phyloP scores from a whole-genome alignment of 768 basidiomycete species.

The Agaricus subrufescens region DNA sequence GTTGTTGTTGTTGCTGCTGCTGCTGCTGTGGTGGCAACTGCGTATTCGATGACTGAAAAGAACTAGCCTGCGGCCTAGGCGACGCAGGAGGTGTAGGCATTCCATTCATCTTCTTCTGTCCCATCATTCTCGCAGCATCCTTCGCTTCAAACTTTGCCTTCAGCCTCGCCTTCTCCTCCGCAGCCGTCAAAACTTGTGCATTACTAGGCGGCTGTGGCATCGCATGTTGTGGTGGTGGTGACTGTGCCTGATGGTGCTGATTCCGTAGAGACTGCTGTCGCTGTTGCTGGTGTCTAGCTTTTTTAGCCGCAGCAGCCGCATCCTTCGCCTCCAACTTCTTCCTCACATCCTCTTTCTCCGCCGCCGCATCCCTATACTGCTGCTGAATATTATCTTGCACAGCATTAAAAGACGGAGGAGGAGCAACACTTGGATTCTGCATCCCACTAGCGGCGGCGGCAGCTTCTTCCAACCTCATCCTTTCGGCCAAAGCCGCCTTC shows the following conservation, averaged over 20 bases:
- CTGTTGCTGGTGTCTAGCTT: conserved; percentile 15
- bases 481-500: conserved; percentile 52
- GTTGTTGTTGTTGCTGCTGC: conserved; percentile 9
- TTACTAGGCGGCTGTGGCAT: conserved; percentile 14
- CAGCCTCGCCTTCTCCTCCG: conserved; percentile 75
- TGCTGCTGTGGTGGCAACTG: neutral
- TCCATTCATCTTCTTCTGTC: neutral
- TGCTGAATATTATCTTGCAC: conserved; percentile 15
- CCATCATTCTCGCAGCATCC: conserved; percentile 23
- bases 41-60: neutral
- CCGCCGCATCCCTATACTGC: conserved; percentile 26
- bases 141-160: conserved; percentile 60
- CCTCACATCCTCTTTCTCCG: conserved; percentile 55
- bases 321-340: conserved; percentile 57
- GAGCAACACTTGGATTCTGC: neutral
- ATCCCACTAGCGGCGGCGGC: conserved; percentile 48
- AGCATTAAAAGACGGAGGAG: conserved; percentile 12
- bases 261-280: conserved; percentile 12
- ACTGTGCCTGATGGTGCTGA: neutral
- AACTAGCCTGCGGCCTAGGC: neutral
- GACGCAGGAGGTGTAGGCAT: neutral
- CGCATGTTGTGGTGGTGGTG: conserved; percentile 10
- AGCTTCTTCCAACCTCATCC: conserved; percentile 25
- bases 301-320: conserved; percentile 10
- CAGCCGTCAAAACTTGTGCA: conserved; percentile 50